Conservation (phyloP, 306 rosid genomes). For the Lablab purpureus region DNA sequence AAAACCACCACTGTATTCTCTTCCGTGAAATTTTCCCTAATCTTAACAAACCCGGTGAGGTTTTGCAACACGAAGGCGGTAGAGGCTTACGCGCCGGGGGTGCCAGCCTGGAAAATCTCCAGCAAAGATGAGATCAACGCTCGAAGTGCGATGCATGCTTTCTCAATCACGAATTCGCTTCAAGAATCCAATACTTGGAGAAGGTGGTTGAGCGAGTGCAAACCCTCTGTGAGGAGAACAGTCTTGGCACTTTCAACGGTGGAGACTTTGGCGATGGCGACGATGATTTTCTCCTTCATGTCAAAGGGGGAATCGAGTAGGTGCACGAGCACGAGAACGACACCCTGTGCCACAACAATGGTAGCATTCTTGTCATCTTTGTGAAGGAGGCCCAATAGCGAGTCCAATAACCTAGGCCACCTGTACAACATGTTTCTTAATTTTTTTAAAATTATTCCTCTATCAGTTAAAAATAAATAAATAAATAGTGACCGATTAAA, state of each 20-base stretch:
- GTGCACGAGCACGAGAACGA: constrained; percentile 79
- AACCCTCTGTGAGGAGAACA: constrained; percentile 74
- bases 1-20: constrained; percentile 76
- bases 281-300: constrained; percentile 74
- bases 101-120: constrained; percentile 87
- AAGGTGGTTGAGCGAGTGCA: constrained; percentile 73
- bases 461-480: no score
- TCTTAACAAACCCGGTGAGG: constrained; percentile 66
- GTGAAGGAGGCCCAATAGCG: constrained; percentile 58
- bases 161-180: constrained; percentile 76
- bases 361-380: constrained; percentile 90
- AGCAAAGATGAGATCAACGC: constrained; percentile 79
- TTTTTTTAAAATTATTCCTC: no score
- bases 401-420: no score
- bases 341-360: constrained; percentile 91
- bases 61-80: constrained; percentile 85
- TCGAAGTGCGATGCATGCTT: constrained; percentile 76
- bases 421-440: no score
- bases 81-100: constrained; percentile 85
- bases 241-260: constrained; percentile 71
- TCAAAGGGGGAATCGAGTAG: constrained; percentile 71
- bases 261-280: constrained; percentile 78
- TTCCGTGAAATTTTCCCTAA: constrained; percentile 69
- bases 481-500: no score
- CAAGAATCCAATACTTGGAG: constrained; percentile 83